phyloP scores from a whole-genome alignment of 2,329 filamentous ascomycete genomes.

The Paecilomyces variotii region DNA sequence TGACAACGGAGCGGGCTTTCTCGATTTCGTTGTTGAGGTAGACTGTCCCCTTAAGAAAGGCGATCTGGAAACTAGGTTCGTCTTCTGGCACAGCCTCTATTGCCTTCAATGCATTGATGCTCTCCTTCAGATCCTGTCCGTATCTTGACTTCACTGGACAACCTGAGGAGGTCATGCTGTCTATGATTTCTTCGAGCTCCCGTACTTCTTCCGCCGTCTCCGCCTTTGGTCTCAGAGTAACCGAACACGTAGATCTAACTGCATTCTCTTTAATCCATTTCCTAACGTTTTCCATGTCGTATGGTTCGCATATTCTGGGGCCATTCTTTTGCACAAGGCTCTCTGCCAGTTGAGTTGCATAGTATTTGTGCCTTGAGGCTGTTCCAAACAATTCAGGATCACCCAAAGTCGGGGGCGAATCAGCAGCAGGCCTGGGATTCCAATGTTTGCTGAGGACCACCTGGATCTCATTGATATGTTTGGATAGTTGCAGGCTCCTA shows the following conservation, averaged over 20 bases:
- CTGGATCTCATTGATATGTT: neutral
- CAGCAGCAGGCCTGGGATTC: neutral
- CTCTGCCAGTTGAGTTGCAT: conserved; percentile 1
- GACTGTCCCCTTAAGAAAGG: neutral
- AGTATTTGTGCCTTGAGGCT: neutral
- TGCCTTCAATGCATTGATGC: neutral
- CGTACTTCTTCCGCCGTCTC: neutral
- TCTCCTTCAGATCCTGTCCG: neutral
- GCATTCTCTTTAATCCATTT: neutral
- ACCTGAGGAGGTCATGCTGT: neutral
- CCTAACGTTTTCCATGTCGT: neutral
- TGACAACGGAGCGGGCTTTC: conserved; percentile 4
- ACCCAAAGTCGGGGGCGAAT: conserved; percentile 25
- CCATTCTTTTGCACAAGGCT: conserved; percentile 7
- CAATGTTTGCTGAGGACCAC: neutral
- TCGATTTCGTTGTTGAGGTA: neutral
- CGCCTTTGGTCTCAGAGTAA: conserved; percentile 5
- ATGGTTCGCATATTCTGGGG: neutral
- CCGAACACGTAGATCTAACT: neutral
- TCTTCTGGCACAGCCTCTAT: neutral
- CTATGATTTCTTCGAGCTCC: neutral
- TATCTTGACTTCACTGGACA: neutral
- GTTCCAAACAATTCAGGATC: neutral
- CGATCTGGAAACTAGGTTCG: neutral
- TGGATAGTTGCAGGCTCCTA: neutral